These are phyloP conservation scores for Monilinia fructigena DNA, from an alignment of 2,329 filamentous ascomycete species.

Conservation along the genomic window DNA sequence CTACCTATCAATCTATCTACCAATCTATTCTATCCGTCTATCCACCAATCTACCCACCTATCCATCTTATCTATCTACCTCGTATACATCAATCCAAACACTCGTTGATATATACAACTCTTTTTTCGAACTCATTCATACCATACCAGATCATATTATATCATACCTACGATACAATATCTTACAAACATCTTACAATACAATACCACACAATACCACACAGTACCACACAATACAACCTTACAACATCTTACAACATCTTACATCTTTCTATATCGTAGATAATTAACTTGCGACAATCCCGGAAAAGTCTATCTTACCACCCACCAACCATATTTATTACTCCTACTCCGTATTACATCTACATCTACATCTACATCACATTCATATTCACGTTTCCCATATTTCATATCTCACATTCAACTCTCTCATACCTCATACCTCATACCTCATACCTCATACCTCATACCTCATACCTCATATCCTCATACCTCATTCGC, in stretches of 20 bases:
- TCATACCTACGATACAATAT: too few species aligned
- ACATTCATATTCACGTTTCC: background rate
- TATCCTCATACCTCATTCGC: too few species aligned
- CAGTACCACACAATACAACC: too few species aligned
- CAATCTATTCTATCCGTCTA: too few species aligned
- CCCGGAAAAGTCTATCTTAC: conserved; percentile 2
- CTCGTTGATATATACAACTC: conserved; percentile 10
- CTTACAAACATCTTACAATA: background rate
- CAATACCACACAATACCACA: background rate
- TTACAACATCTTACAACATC: background rate
- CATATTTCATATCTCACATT: too few species aligned
- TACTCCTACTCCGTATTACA: too few species aligned
- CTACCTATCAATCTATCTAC: too few species aligned
- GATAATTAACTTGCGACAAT: conserved; percentile 15
- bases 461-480: too few species aligned
- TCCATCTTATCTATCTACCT: too few species aligned
- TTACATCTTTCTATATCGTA: background rate
- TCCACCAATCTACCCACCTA: too few species aligned
- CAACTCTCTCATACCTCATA: too few species aligned
- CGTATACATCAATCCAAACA: background rate
- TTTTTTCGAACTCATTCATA: background rate
- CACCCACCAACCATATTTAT: background rate
- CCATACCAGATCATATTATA: background rate
- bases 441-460: too few species aligned
- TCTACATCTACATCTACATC: background rate